A percentile compares a stretch with the other conserved stretches of the same genome.
phyloP scores from a whole-genome alignment of 2,329 filamentous ascomycete species.

The Purpureocillium takamizusanense region DNA sequence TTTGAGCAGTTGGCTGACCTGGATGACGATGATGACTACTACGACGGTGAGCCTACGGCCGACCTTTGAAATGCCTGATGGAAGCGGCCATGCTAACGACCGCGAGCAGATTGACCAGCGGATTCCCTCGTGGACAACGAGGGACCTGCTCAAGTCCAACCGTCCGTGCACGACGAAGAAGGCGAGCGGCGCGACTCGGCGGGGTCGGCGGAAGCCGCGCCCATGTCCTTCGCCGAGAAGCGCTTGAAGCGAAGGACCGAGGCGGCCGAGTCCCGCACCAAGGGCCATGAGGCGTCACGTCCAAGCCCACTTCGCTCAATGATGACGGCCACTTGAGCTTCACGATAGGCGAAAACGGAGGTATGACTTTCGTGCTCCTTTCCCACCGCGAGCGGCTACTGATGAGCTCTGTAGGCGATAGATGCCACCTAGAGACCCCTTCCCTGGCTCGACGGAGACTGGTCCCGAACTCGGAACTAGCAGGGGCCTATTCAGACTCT shows the following conservation, averaged over 20 bases:
- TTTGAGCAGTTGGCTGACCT: conserved; percentile 96
- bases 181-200: conserved; percentile 29
- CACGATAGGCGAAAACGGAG: conserved; percentile 19
- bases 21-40: conserved; percentile 93
- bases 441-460: too few species aligned
- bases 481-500: too few species aligned
- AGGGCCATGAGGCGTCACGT: conserved; percentile 43
- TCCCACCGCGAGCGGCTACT: background rate
- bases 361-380: conserved; percentile 10
- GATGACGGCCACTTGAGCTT: conserved; percentile 53
- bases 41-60: conserved; percentile 43
- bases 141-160: conserved; percentile 62
- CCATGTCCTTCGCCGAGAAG: conserved; percentile 34
- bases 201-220: conserved; percentile 34
- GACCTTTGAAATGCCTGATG: background rate
- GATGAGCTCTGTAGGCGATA: too few species aligned
- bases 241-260: conserved; percentile 38
- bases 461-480: too few species aligned
- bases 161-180: conserved; percentile 33
- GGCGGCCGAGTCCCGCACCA: conserved; percentile 30
- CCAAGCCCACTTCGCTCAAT: conserved; percentile 61
- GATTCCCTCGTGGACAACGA: conserved; percentile 80
- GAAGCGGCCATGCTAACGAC: background rate
- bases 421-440: too few species aligned
- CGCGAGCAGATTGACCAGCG: conserved; percentile 71